phyloP scores from a whole-genome alignment of 2,329 filamentous ascomycete genomes.

The Aspergillus caelatus region DNA sequence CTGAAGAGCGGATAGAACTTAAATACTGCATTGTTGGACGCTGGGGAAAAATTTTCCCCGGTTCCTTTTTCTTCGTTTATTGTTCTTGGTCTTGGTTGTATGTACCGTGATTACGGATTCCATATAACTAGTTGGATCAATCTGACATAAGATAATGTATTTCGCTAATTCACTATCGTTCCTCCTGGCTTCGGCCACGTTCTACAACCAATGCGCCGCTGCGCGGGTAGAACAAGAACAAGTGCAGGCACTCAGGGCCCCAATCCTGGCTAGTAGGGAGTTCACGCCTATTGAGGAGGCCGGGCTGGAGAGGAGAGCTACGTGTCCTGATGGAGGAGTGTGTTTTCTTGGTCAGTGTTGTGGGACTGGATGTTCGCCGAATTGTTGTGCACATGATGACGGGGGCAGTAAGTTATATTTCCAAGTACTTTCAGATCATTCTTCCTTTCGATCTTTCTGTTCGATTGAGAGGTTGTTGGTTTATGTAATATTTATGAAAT shows the following conservation, averaged over 20 bases:
- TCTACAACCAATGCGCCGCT: background rate
- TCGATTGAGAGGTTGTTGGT: too few species aligned
- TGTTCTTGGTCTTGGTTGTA: background rate
- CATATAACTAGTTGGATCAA: background rate
- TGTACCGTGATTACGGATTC: background rate
- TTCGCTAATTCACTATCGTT: background rate
- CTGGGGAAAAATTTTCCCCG: too few species aligned
- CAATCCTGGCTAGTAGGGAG: background rate
- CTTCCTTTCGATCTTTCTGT: too few species aligned
- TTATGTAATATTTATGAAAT: too few species aligned
- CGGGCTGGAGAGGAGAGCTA: conserved; percentile 6
- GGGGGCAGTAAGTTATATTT: conserved; percentile 9
- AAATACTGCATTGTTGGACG: too few species aligned
- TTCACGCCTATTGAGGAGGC: conserved; percentile 2
- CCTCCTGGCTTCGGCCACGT: background rate
- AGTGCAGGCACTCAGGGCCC: background rate
- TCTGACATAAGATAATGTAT: background rate
- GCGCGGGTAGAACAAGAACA: background rate
- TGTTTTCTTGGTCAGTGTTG: conserved; percentile 16
- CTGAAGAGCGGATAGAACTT: background rate
- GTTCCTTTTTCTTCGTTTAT: background rate
- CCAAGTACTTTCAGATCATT: too few species aligned
- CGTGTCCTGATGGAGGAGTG: conserved; percentile 6
- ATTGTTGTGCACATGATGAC: conserved; percentile 15
- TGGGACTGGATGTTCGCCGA: conserved; percentile 14